Conservation (phyloP, 257 asterid genomes). For the Knoxia roxburghii region DNA sequence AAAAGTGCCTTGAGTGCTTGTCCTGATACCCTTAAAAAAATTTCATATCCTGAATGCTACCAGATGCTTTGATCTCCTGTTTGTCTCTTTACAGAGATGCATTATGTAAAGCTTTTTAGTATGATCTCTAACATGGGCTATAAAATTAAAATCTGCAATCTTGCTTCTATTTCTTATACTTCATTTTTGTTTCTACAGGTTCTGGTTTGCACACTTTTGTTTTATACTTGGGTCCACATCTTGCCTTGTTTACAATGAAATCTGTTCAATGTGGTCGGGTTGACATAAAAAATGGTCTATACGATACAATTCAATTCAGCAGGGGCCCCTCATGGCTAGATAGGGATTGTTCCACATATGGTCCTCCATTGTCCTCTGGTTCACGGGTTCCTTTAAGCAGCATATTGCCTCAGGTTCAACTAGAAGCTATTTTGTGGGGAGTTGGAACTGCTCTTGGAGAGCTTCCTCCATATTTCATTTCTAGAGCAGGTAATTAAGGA, state of each 20-base stretch:
- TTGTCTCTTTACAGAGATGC: not conserved
- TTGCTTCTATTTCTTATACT: not conserved
- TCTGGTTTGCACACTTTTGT: conserved; percentile 37
- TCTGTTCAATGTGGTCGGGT: conserved; percentile 30
- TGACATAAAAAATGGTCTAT: conserved; percentile 31
- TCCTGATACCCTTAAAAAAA: not conserved
- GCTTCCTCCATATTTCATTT: conserved; percentile 37
- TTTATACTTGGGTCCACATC: conserved; percentile 35
- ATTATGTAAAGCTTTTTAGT: not conserved
- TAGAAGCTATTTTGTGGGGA: conserved; percentile 35
- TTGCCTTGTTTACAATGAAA: conserved; percentile 32
- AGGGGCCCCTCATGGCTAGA: conserved; percentile 37
- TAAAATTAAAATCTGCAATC: not conserved
- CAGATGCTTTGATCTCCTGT: not conserved
- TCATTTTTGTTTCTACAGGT: conserved; percentile 16
- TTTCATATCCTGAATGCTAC: not conserved
- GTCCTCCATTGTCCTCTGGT: conserved; percentile 22
- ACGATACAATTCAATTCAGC: conserved; percentile 34
- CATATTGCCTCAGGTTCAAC: conserved; percentile 30
- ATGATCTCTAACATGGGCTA: not conserved
- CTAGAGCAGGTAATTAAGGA: conserved; percentile 26
- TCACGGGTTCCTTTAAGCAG: conserved; percentile 29
- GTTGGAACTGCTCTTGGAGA: conserved; percentile 39
- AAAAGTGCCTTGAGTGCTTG: not conserved
- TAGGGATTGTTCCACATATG: conserved; percentile 26